These are phyloP conservation scores for Meredithiella fracta DNA, from an alignment of 2,329 filamentous ascomycete genomes.

Conservation along the genomic window DNA sequence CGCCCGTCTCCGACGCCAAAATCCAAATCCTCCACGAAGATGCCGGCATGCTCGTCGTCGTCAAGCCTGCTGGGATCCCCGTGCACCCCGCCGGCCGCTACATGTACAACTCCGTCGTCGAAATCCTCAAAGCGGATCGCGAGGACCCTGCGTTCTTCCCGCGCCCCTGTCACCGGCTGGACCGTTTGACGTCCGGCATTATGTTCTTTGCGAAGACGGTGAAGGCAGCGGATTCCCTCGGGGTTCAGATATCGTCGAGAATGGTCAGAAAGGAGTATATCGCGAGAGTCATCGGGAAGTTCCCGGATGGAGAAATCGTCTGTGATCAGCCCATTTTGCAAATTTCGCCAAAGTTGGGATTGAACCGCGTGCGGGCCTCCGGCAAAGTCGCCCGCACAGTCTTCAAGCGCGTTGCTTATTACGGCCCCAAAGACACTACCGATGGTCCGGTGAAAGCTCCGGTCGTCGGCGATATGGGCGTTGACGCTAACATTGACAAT, in stretches of 20 bases:
- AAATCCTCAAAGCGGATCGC: conserved; percentile 75
- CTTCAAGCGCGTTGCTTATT: conserved; percentile 86
- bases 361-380: conserved; percentile 86
- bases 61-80: conserved; percentile 88
- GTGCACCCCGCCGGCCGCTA: conserved; percentile 93
- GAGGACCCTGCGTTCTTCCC: conserved; percentile 34
- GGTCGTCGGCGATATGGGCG: conserved; percentile 7
- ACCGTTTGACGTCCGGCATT: conserved; percentile 83
- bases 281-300: conserved; percentile 75
- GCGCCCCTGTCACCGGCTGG: conserved; percentile 76
- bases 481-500: conserved; percentile 17
- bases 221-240: conserved; percentile 61
- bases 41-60: conserved; percentile 84
- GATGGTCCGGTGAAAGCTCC: conserved; percentile 5
- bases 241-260: conserved; percentile 57
- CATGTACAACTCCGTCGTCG: conserved; percentile 84
- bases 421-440: conserved; percentile 36
- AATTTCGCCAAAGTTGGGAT: conserved; percentile 84
- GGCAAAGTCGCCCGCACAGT: conserved; percentile 82
- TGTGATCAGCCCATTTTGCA: conserved; percentile 88
- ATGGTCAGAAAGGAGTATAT: conserved; percentile 92
- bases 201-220: conserved; percentile 94
- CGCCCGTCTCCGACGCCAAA: conserved; percentile 67
- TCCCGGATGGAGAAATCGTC: conserved; percentile 78
- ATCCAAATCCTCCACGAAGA: conserved; percentile 82